Evolutionary conservation across 169 alveolate genomes (phyloP).

Genomic region (Hepatocystis sp.): DNA sequence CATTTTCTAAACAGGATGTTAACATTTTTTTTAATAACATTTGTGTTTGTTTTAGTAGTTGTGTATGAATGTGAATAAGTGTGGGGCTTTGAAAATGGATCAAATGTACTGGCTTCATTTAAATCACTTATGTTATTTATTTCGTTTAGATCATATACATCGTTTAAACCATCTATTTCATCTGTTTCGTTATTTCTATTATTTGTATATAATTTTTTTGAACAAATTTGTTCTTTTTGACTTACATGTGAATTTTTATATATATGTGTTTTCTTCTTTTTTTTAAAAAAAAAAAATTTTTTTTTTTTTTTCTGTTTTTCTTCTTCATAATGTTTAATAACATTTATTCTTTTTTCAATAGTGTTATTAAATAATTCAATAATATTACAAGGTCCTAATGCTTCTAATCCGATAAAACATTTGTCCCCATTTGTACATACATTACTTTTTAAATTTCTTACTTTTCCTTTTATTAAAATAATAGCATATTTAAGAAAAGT

Average conservation of each 20-base stretch:
- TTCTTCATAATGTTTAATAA: slow-evolving; percentile 31
- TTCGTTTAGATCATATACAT: too few species aligned
- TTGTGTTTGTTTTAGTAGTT: neutral
- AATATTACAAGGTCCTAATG: slow-evolving; percentile 65
- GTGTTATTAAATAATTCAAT: slow-evolving; percentile 60
- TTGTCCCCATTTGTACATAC: neutral
- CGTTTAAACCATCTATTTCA: neutral
- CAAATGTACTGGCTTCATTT: too few species aligned
- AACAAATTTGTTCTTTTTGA: too few species aligned
- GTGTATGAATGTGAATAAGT: neutral
- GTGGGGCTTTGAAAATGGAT: too few species aligned
- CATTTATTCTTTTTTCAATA: slow-evolving; percentile 52
- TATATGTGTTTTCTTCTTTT: too few species aligned
- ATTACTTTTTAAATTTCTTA: slow-evolving; percentile 22
- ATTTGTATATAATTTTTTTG: too few species aligned
- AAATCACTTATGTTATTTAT: too few species aligned
- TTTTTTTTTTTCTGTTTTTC: slow-evolving; percentile 68
- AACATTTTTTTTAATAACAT: slow-evolving; percentile 32
- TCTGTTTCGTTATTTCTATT: neutral
- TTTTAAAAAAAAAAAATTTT: slow-evolving; percentile 9
- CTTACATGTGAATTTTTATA: too few species aligned
- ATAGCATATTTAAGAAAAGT: slow-evolving; percentile 65
- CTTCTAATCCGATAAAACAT: slow-evolving; percentile 66
- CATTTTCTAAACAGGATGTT: slow-evolving; percentile 56
- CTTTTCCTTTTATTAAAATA: slow-evolving; percentile 47